Evolutionary conservation across 1,284 basidiomycete species (phyloP).

Genomic region (Vanrija humicola): DNA sequence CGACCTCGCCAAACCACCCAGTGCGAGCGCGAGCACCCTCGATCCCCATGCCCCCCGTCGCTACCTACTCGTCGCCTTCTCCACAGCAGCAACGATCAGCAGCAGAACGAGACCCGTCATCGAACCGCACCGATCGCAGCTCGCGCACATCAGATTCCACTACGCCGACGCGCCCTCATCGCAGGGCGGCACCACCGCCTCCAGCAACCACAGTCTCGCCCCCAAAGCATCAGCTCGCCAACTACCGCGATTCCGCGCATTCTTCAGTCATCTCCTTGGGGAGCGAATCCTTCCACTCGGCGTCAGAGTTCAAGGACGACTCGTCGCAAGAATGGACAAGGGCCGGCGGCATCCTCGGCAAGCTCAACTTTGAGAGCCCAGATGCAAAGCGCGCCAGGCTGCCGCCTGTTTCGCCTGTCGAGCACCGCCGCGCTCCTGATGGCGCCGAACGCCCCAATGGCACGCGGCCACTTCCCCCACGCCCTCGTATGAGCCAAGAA

Average conservation of each 20-base stretch:
- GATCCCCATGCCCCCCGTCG: not conserved
- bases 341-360: slow-evolving; percentile 17
- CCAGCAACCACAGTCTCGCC: not conserved
- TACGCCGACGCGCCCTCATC: no score
- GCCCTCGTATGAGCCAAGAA: no score
- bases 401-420: no score
- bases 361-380: slow-evolving; percentile 12
- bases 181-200: not conserved
- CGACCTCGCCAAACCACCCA: not conserved
- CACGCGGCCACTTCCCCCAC: no score
- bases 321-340: slow-evolving; percentile 9
- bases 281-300: slow-evolving; percentile 10
- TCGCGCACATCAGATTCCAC: no score
- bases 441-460: no score
- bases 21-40: not conserved
- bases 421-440: no score
- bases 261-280: slow-evolving; percentile 12
- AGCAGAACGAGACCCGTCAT: not conserved
- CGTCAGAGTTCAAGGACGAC: no score
- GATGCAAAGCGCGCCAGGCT: no score
- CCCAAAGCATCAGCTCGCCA: not conserved
- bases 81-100: not conserved
- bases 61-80: not conserved
- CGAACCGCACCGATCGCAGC: no score
- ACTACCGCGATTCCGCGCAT: slow-evolving; percentile 1